These are phyloP conservation scores for Podaxis pistillaris DNA, from an alignment of 768 basidiomycete genomes.

Conservation along the genomic window DNA sequence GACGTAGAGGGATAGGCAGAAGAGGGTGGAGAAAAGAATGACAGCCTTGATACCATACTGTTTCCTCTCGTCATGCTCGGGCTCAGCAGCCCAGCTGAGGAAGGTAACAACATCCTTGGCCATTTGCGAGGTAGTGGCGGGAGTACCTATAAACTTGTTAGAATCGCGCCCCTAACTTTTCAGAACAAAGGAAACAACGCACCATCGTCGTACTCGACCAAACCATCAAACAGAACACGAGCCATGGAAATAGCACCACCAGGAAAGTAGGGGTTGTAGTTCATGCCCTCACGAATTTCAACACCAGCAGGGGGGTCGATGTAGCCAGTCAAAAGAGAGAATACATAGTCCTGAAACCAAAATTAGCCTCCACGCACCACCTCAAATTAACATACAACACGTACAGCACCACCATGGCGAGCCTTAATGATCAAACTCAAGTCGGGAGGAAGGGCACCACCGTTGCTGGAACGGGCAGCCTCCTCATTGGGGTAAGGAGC, in stretches of 20 bases:
- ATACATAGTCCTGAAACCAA: conserved; percentile 82
- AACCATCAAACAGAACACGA: conserved; percentile 90
- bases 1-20: conserved; percentile 78
- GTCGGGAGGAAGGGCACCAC: conserved; percentile 95
- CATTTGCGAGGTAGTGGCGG: conserved; percentile 97
- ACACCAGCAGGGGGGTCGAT: conserved; percentile 94
- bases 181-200: not conserved
- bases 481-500: conserved; percentile 96
- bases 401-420: conserved; percentile 91
- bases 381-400: conserved; percentile 31
- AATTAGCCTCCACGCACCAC: not conserved
- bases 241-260: conserved; percentile 99
- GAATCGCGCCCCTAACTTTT: conserved; percentile 4
- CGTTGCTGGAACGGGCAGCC: conserved; percentile 92
- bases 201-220: conserved; percentile 98
- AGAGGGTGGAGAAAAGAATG: conserved; percentile 87
- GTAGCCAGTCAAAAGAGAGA: conserved; percentile 95
- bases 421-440: conserved; percentile 97
- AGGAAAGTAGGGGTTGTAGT: conserved; percentile 99
- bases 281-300: conserved; percentile 95
- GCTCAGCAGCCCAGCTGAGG: conserved; percentile 96
- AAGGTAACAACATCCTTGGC: conserved; percentile 98
- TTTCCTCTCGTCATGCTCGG: conserved; percentile 97
- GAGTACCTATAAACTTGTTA: conserved; percentile 61
- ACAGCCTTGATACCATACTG: conserved; percentile 95